Conservation (phyloP, 2,329 filamentous ascomycete species). For the Ophiostoma quercus region DNA sequence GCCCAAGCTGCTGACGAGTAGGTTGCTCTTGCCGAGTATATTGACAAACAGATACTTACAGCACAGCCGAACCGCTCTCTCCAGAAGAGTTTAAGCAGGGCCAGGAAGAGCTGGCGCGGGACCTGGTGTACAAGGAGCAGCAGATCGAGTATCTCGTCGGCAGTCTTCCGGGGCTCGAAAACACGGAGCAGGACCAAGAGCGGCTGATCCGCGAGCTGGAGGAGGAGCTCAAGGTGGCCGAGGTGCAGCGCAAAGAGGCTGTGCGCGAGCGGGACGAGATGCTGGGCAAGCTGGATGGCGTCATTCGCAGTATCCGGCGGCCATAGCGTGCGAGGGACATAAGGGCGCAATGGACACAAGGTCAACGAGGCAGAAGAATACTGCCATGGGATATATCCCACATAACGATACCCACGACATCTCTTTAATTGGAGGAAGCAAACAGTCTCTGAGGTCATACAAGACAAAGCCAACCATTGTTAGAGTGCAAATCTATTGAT, state of each 20-base stretch:
- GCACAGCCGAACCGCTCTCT: slow-evolving; percentile 55
- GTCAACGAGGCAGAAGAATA: not conserved
- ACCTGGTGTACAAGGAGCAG: slow-evolving; percentile 74
- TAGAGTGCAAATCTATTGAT: not conserved
- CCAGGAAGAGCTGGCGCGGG: slow-evolving; percentile 67
- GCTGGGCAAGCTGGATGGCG: slow-evolving; percentile 53
- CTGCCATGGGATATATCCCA: not conserved
- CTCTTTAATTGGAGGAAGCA: not conserved
- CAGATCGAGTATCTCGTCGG: slow-evolving; percentile 76
- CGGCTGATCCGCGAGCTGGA: slow-evolving; percentile 60
- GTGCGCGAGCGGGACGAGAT: slow-evolving; percentile 60
- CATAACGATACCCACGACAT: not conserved
- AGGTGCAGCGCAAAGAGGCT: slow-evolving; percentile 57
- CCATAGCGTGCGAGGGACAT: slow-evolving; percentile 28
- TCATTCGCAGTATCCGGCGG: slow-evolving; percentile 56
- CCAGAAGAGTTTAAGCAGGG: slow-evolving; percentile 61
- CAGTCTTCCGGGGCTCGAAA: slow-evolving; percentile 69
- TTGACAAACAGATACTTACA: not conserved
- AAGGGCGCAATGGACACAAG: not conserved
- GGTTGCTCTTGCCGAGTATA: not conserved
- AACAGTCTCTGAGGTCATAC: too few species aligned
- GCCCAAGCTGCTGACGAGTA: slow-evolving; percentile 26
- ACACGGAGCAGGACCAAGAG: slow-evolving; percentile 72
- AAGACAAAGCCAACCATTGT: too few species aligned
- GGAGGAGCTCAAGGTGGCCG: slow-evolving; percentile 58